These are phyloP conservation scores for Phytophthora lateralis DNA, from an alignment of 352 stramenopile genomes.

Conservation along the genomic window DNA sequence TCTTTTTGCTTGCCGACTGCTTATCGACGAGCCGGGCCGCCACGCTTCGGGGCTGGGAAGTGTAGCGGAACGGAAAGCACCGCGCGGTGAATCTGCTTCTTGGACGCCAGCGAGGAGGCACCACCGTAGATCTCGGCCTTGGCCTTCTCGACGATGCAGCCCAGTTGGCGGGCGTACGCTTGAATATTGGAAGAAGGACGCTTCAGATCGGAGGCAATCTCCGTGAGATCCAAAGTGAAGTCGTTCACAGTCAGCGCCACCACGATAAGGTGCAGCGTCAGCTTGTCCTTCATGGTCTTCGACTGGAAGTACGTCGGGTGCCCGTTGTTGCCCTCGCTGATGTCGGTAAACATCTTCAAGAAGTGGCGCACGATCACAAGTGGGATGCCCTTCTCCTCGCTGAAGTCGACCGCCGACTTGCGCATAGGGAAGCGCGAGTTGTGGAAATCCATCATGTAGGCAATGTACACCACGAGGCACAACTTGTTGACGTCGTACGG, in stretches of 20 bases:
- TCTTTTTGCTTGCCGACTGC: slow-evolving; percentile 20
- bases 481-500: slow-evolving; percentile 78
- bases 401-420: slow-evolving; percentile 71
- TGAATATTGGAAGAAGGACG: slow-evolving; percentile 51
- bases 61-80: slow-evolving; percentile 81
- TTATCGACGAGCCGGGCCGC: slow-evolving; percentile 54
- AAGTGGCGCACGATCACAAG: slow-evolving; percentile 74
- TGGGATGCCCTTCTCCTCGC: slow-evolving; percentile 78
- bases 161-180: slow-evolving; percentile 75
- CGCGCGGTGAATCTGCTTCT: slow-evolving; percentile 71
- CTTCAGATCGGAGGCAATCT: slow-evolving; percentile 75
- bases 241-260: slow-evolving; percentile 74
- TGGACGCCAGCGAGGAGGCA: slow-evolving; percentile 51
- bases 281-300: slow-evolving; percentile 84
- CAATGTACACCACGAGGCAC: slow-evolving; percentile 72
- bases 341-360: slow-evolving; percentile 71
- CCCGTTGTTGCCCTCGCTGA: slow-evolving; percentile 56
- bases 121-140: slow-evolving; percentile 69
- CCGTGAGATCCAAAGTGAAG: slow-evolving; percentile 79
- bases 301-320: slow-evolving; percentile 73
- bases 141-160: slow-evolving; percentile 71
- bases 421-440: slow-evolving; percentile 62
- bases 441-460: slow-evolving; percentile 76
- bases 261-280: slow-evolving; percentile 77
- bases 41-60: slow-evolving; percentile 74